These are phyloP conservation scores for Melampsora abietis-canadensis DNA, from an alignment of 1,284 basidiomycete genomes.

Conservation along the genomic window DNA sequence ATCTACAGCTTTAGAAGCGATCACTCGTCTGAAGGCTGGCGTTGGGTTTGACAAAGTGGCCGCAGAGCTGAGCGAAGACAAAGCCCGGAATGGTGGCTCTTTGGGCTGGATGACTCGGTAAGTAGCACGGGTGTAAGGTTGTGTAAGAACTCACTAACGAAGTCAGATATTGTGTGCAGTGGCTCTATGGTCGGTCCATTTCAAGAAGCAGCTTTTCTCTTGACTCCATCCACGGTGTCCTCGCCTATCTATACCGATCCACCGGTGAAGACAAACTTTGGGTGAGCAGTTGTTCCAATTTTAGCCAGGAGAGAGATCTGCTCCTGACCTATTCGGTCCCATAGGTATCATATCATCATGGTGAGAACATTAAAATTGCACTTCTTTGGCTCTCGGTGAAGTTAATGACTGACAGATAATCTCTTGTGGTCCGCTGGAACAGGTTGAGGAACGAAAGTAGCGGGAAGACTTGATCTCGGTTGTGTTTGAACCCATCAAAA, in stretches of 20 bases:
- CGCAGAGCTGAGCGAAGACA: slow-evolving; percentile 79
- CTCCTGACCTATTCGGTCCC: slow-evolving; percentile 53
- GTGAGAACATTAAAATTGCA: slow-evolving; percentile 69
- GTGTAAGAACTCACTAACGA: slow-evolving; percentile 42
- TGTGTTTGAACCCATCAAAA: no score
- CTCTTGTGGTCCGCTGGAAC: not conserved
- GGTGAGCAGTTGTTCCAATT: not conserved
- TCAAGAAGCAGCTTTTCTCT: slow-evolving; percentile 74
- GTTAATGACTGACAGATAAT: not conserved
- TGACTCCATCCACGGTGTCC: slow-evolving; percentile 71
- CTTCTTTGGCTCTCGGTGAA: not conserved
- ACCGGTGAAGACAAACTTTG: slow-evolving; percentile 65
- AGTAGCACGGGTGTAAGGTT: slow-evolving; percentile 62
- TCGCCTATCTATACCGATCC: slow-evolving; percentile 64
- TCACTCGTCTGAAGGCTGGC: slow-evolving; percentile 73
- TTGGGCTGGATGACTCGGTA: slow-evolving; percentile 78
- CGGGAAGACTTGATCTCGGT: not conserved
- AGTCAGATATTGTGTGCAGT: slow-evolving; percentile 1
- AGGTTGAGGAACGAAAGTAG: slow-evolving; percentile 40
- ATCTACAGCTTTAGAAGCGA: slow-evolving; percentile 68
- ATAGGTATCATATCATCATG: slow-evolving; percentile 85
- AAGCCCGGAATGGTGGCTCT: slow-evolving; percentile 77
- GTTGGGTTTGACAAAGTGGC: slow-evolving; percentile 77
- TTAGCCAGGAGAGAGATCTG: not conserved
- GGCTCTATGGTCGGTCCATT: slow-evolving; percentile 60